Evolutionary conservation across 768 basidiomycete species (phyloP).

Genomic region (Auricularia auricula-judae): DNA sequence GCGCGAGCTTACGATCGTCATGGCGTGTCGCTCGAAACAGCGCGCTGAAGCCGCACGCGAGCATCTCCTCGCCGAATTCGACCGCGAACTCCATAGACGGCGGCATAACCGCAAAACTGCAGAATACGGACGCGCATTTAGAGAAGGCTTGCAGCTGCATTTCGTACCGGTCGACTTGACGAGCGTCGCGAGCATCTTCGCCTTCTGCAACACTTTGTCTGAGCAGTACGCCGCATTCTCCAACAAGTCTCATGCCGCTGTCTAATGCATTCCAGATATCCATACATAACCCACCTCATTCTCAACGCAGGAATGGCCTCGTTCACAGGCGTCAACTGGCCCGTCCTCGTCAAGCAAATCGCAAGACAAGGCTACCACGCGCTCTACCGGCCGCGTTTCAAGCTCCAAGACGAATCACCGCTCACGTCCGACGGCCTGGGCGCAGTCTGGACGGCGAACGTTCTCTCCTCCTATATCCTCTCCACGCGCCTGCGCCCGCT

Average conservation of each 20-base stretch:
- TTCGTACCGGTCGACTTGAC: constrained; percentile 57
- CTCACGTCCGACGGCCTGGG: constrained; percentile 50
- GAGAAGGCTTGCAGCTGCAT: constrained; percentile 47
- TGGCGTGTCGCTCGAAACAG: constrained; percentile 65
- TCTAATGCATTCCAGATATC: constrained; percentile 18
- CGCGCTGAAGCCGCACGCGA: constrained; percentile 51
- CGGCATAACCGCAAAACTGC: constrained; percentile 20
- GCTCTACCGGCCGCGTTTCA: constrained; percentile 44
- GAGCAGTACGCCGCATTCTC: neutral
- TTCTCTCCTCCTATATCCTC: constrained; percentile 71
- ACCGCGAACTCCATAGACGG: constrained; percentile 34
- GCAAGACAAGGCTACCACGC: constrained; percentile 31
- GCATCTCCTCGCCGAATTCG: constrained; percentile 43
- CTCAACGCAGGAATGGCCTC: constrained; percentile 68
- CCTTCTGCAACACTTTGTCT: neutral
- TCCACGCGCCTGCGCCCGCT: constrained; percentile 24
- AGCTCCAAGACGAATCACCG: constrained; percentile 42
- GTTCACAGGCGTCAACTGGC: constrained; percentile 45
- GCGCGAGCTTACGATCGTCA: constrained; percentile 47
- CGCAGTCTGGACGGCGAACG: constrained; percentile 75
- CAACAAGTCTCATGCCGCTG: too few relatives aligned
- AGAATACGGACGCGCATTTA: constrained; percentile 51
- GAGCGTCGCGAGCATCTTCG: constrained; percentile 44
- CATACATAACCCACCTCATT: constrained; percentile 71
- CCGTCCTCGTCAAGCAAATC: constrained; percentile 35